Base-by-base conservation (phyloP, 495 filamentous ascomycete genomes). In the Emericellopsis terricola region DNA sequence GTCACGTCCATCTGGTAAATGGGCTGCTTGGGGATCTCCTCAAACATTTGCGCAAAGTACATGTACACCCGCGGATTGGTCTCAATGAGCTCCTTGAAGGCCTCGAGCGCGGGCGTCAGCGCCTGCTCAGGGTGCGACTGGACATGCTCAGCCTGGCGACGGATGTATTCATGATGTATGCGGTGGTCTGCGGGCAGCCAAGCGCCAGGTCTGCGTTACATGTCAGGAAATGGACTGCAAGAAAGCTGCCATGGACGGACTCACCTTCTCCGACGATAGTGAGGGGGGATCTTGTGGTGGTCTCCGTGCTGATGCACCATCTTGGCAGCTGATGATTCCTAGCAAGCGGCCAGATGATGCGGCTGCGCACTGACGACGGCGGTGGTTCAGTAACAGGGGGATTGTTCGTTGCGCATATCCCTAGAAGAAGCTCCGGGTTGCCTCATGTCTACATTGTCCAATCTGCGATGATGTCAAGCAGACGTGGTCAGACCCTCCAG, bases 21-120 rank as follows among this genome's bases (percentile, higher is more conserved):
- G 11, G 58, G 48, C 38, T 60, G 63, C 24, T 44, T 41, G 0
- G 78, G 79, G 23, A 85, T 55, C 50, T 83, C 68, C 15, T 64
- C 54, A 55, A 79, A 80, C 78, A 81, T 81, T 38, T 53, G 45
- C 30, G 43, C 45, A 42, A 69, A 69, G 47, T 62, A 59, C 64
- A 69, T 67, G 42, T 57, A 60, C 15, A 68, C 51, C 19, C 52
- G 45, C 10, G 60, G 37, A 33, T 60, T 59, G 13, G 38, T 35
- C 36, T 70, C 64, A 36, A 70, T 69, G 11, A 68, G 28, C 1
- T 49, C 36, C 43, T 61, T 49, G 46, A 70, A 62, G 29, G 65
- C 61, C 28, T 55, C 37, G 17, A 69, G 41, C 3, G 57, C 58
- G 1, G 60, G 60, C 4, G 50, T 50, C 13, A 73, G 52, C 10